Conservation (phyloP, 2,329 filamentous ascomycete genomes). For the Aspergillus aculeatinus region DNA sequence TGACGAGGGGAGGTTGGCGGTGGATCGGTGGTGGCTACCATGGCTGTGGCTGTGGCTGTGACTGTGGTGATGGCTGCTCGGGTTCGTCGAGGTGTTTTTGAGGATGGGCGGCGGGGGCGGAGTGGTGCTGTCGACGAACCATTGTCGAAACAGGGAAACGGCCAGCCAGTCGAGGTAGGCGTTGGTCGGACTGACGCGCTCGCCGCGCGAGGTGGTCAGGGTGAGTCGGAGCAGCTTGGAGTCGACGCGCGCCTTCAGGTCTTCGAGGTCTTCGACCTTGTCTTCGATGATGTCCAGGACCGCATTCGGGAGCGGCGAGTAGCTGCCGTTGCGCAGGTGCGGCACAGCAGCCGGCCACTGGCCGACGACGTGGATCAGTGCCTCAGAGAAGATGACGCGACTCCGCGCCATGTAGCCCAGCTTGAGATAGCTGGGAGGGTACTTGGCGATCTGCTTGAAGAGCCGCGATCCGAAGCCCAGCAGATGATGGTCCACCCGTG, state of each 20-base stretch:
- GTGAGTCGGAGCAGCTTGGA: constrained; percentile 77
- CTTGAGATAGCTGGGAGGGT: constrained; percentile 87
- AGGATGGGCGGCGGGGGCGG: constrained; percentile 60
- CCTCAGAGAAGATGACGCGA: constrained; percentile 81
- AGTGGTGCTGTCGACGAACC: constrained; percentile 86
- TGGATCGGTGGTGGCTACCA: constrained; percentile 8
- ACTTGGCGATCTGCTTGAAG: constrained; percentile 96
- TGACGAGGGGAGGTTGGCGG: constrained; percentile 14
- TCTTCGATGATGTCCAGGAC: constrained; percentile 91
- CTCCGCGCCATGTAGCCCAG: constrained; percentile 82
- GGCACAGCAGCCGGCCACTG: constrained; percentile 84
- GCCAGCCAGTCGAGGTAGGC: constrained; percentile 88
- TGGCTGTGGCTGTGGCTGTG: constrained; percentile 11
- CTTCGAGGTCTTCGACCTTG: constrained; percentile 88
- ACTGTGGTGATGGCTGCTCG: constrained; percentile 9
- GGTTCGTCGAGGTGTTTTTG: constrained; percentile 31
- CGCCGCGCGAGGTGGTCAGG: constrained; percentile 74
- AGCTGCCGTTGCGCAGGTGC: constrained; percentile 62
- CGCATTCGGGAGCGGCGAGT: constrained; percentile 63
- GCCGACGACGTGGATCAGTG: constrained; percentile 88
- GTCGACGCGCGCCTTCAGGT: constrained; percentile 76
- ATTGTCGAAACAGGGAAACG: constrained; percentile 83
- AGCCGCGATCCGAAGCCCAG: constrained; percentile 86
- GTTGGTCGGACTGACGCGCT: constrained; percentile 75
- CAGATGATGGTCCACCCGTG: constrained; percentile 88